Evolutionary conservation across 768 basidiomycete genomes (phyloP), one percentile per base, ranked within the genome.

Genomic region (Xerocomellus chrysenteron): DNA sequence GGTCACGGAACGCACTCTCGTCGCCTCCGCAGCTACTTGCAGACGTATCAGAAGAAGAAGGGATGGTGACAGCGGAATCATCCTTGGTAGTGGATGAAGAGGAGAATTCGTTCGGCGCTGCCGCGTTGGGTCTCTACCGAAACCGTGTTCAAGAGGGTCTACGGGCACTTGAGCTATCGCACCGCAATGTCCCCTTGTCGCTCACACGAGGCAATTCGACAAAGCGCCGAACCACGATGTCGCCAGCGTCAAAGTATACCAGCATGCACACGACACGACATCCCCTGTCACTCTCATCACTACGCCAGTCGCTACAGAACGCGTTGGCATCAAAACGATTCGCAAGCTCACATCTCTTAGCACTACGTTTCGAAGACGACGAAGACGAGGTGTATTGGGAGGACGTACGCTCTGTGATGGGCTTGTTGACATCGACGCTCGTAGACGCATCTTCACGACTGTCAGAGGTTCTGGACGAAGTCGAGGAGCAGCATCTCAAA

Each of bases 371-470:
- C 66, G 77, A 74, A 71, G 85, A 86, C 45, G 83, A 82, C 47
- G 88, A 86, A 35, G 88, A 90, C 59, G 85, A 86, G 49, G 76
- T 78, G 6, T 94, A 94, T 62, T 94, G 91, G 91, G 91, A 92
- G 62, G 86, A 92, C 62, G 90, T 90, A 30, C 80, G 87, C 14
- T 83, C 85, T 28, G 83, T 94, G 47, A 86, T 92, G 78, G 77
- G 76, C 13, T 68, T 93, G 13, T 70, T 93, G 57, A 87, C 86
- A 9, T 84, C 78, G 40, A 80, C 88, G 10, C 76, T 93, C 35
- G 76, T 77, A 3, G 90, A 92, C 60, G 81, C 87, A 2, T 78
- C 85, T 2, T 74, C 83, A 9, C 73, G 85, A 28, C 76, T 94
- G 5, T 70, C 77, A 1, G 85, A 85, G 36, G 87, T 85, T 1